These are phyloP conservation scores for Fusarium burgessii DNA, from an alignment of 2,329 filamentous ascomycete genomes.

Conservation along the genomic window DNA sequence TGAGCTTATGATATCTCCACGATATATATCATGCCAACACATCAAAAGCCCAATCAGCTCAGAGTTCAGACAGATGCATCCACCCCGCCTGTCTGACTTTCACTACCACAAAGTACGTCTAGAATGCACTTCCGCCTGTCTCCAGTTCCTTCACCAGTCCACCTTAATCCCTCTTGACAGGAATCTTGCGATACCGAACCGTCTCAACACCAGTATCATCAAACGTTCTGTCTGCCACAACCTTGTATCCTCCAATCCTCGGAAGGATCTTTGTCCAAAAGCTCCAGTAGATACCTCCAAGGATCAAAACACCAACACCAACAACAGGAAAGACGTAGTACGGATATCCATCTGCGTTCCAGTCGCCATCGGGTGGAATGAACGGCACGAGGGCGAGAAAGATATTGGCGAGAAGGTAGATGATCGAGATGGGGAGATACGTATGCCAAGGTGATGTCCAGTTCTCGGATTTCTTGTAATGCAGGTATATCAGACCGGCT, in stretches of 20 bases:
- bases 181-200: constrained; percentile 55
- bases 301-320: constrained; percentile 62
- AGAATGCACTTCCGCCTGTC: too few relatives aligned
- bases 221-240: constrained; percentile 58
- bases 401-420: constrained; percentile 64
- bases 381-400: constrained; percentile 67
- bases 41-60: too few relatives aligned
- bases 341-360: constrained; percentile 63
- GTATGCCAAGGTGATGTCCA: constrained; percentile 67
- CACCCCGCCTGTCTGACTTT: too few relatives aligned
- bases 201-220: constrained; percentile 56
- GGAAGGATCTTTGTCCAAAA: constrained; percentile 65
- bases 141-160: too few relatives aligned
- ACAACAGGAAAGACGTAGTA: constrained; percentile 69
- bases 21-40: too few relatives aligned
- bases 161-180: constrained; percentile 34
- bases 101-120: too few relatives aligned
- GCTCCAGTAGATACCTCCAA: constrained; percentile 65
- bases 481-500: constrained; percentile 64
- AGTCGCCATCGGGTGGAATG: constrained; percentile 63
- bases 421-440: constrained; percentile 58
- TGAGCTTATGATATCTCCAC: too few relatives aligned
- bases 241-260: constrained; percentile 61
- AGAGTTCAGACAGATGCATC: too few relatives aligned
- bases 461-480: constrained; percentile 61